phyloP scores from a whole-genome alignment of 129 eudicot species.

The Chrysanthemum makinoi region DNA sequence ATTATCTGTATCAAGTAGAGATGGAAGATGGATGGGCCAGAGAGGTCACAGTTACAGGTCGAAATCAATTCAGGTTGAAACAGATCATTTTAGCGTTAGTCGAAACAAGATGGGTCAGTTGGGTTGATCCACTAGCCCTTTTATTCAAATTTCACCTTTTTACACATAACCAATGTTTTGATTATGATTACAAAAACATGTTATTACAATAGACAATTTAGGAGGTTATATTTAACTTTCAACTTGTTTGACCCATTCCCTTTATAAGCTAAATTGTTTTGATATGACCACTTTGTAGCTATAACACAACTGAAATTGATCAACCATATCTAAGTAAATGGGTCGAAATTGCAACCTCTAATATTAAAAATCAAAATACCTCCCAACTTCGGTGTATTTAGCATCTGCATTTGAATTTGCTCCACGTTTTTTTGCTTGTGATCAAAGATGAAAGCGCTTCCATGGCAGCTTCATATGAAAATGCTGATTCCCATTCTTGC shows the following conservation, averaged over 20 bases:
- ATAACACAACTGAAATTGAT: neutral
- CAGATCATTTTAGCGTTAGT: neutral
- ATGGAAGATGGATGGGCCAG: neutral
- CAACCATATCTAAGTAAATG: neutral
- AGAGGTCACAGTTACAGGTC: neutral
- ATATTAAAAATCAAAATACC: slow-evolving; percentile 37
- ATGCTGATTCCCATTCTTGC: slow-evolving; percentile 34
- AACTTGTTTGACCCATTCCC: neutral
- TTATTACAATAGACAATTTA: neutral
- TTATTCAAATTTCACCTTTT: neutral
- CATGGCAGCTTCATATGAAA: slow-evolving; percentile 79
- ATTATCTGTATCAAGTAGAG: neutral
- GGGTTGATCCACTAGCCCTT: neutral
- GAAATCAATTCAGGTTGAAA: neutral
- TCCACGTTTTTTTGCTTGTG: slow-evolving; percentile 57
- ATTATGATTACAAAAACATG: neutral
- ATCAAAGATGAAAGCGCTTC: slow-evolving; percentile 91
- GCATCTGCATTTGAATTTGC: slow-evolving; percentile 28
- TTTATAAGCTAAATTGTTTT: neutral
- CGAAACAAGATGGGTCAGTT: neutral
- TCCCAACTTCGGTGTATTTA: slow-evolving; percentile 68
- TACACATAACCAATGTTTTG: neutral
- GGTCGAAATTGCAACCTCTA: neutral
- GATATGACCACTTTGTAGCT: neutral
- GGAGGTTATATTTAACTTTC: neutral